phyloP scores from a whole-genome alignment of 345 rosid species.

The Litchi chinensis region DNA sequence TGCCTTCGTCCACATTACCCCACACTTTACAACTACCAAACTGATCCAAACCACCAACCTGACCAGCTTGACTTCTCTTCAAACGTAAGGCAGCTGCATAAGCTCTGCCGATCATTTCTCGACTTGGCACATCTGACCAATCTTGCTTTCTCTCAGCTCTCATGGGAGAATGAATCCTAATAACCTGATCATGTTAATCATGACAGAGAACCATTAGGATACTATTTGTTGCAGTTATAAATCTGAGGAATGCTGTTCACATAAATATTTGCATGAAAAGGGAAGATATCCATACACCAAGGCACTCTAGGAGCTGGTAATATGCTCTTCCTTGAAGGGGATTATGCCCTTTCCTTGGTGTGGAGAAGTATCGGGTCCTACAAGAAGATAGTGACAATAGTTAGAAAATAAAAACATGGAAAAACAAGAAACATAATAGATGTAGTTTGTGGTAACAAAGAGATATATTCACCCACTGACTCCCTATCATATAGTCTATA shows the following conservation, averaged over 20 bases:
- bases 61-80: conserved; percentile 52
- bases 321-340: conserved; percentile 99
- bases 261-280: not conserved
- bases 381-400: conserved; percentile 12
- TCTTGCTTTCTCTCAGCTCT: conserved; percentile 71
- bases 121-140: conserved; percentile 87
- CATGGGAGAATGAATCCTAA: conserved; percentile 95
- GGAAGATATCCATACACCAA: conserved; percentile 63
- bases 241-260: not conserved
- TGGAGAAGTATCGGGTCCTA: conserved; percentile 95
- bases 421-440: not conserved
- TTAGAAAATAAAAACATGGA: conserved; percentile 4
- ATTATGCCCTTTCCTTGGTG: conserved; percentile 94
- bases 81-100: conserved; percentile 77
- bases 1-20: conserved; percentile 61
- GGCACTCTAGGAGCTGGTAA: conserved; percentile 95
- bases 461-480: not conserved
- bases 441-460: not conserved
- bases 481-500: not conserved
- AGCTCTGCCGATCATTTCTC: conserved; percentile 70
- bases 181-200: conserved; percentile 53
- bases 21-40: conserved; percentile 94
- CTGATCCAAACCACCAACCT: conserved; percentile 49
- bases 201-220: conserved; percentile 5
- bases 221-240: not conserved